phyloP scores from a whole-genome alignment of 179 eudicot genomes.

The Sideroxylon spinosum region DNA sequence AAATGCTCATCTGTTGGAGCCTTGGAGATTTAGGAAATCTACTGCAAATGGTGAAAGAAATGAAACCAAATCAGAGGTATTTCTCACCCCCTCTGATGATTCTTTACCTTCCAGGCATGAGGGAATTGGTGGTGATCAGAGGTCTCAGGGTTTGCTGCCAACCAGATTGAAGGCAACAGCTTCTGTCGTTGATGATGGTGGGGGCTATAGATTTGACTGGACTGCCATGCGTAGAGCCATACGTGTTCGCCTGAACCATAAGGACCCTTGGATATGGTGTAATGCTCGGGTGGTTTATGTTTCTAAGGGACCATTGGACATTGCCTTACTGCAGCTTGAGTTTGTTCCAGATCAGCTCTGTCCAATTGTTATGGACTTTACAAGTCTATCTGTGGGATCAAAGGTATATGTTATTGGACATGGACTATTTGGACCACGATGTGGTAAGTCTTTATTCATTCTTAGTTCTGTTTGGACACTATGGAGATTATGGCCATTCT shows the following conservation, averaged over 20 bases:
- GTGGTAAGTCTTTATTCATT: constrained; percentile 45
- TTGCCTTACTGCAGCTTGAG: constrained; percentile 80
- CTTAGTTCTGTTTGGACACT: not conserved
- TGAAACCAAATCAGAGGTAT: constrained; percentile 29
- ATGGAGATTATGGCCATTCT: not conserved
- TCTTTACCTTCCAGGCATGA: constrained; percentile 16
- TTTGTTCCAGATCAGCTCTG: constrained; percentile 52
- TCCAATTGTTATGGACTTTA: constrained; percentile 56
- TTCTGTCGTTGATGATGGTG: constrained; percentile 28
- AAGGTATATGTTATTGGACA: constrained; percentile 83
- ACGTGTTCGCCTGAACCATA: constrained; percentile 69
- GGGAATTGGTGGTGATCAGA: constrained; percentile 18
- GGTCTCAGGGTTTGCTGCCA: constrained; percentile 22
- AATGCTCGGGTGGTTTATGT: constrained; percentile 71
- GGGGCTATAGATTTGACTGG: constrained; percentile 20
- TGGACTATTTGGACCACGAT: constrained; percentile 90
- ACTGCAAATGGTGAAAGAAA: constrained; percentile 33
- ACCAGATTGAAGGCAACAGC: constrained; percentile 18
- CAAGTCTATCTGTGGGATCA: constrained; percentile 72
- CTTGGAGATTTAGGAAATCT: constrained; percentile 80
- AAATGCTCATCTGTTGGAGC: constrained; percentile 94
- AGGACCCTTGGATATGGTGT: constrained; percentile 73
- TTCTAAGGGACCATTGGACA: constrained; percentile 80
- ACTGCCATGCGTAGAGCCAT: constrained; percentile 31
- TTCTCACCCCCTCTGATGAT: constrained; percentile 26